These are phyloP conservation scores for Akebia trifoliata DNA, from an alignment of 164 flowering plant genomes.

Conservation along the genomic window DNA sequence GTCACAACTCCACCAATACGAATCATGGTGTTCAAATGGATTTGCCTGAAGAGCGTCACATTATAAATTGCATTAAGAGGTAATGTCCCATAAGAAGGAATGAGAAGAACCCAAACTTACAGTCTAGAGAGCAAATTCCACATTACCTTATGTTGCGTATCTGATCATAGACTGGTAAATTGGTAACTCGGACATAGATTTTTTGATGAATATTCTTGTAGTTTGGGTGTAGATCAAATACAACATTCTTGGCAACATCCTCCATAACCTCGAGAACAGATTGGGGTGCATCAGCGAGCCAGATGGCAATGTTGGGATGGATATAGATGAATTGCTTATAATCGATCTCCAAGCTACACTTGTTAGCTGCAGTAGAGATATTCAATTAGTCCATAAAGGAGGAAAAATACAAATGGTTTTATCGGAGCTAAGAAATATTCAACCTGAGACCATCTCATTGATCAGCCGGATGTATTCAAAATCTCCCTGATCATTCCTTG, in stretches of 20 bases:
- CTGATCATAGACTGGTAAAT: conserved; percentile 93
- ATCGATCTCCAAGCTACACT: conserved; percentile 96
- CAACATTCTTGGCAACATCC: conserved; percentile 83
- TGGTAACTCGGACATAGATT: conserved; percentile 79
- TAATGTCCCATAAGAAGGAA: background rate
- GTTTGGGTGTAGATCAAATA: conserved; percentile 75
- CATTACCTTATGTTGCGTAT: conserved; percentile 87
- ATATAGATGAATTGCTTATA: conserved; percentile 83
- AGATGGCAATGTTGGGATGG: conserved; percentile 97
- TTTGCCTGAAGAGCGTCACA: conserved; percentile 53
- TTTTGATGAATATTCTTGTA: conserved; percentile 85
- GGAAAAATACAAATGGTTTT: background rate
- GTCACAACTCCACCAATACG: conserved; percentile 99
- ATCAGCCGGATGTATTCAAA: conserved; percentile 71
- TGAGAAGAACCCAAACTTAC: conserved; percentile 1
- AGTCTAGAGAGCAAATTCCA: background rate
- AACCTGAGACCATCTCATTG: conserved; percentile 95
- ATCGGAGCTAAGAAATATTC: conserved; percentile 10
- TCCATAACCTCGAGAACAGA: conserved; percentile 97
- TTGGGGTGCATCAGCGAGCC: conserved; percentile 99
- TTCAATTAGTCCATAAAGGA: conserved; percentile 4
- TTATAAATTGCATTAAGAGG: background rate
- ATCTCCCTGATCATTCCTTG: conserved; percentile 63
- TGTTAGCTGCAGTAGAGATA: conserved; percentile 60
- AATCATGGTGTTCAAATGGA: conserved; percentile 96